Conservation (phyloP, 2,329 filamentous ascomycete species). For the Colletotrichum camelliae region DNA sequence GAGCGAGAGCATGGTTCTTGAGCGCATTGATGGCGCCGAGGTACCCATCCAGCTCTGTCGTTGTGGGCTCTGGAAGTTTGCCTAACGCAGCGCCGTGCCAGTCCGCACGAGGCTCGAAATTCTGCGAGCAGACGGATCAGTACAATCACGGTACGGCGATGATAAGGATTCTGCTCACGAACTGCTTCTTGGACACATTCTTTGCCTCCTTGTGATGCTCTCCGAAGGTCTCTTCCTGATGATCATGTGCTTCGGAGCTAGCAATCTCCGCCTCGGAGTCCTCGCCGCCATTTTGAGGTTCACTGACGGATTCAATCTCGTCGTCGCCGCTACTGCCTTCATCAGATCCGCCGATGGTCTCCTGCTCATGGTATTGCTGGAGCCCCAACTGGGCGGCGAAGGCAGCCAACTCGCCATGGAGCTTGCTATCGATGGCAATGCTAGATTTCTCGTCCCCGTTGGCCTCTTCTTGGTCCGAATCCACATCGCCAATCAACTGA, state of each 20-base stretch:
- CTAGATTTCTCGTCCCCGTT: neutral
- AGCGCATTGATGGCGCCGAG: conserved; percentile 52
- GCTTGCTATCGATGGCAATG: conserved; percentile 1
- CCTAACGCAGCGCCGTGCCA: conserved; percentile 57
- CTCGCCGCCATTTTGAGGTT: conserved; percentile 4
- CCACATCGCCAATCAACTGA: conserved; percentile 60
- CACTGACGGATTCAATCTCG: conserved; percentile 9
- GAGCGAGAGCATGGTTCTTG: conserved; percentile 72
- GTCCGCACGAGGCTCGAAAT: conserved; percentile 62
- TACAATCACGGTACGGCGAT: neutral
- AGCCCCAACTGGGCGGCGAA: conserved; percentile 22
- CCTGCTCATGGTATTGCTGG: conserved; percentile 5
- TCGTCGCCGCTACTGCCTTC: conserved; percentile 34
- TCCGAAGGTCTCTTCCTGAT: conserved; percentile 17
- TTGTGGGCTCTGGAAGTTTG: conserved; percentile 46
- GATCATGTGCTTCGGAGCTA: conserved; percentile 31
- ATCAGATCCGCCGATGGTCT: conserved; percentile 18
- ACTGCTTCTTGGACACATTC: conserved; percentile 48
- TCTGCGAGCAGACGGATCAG: conserved; percentile 37
- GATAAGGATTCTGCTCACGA: conserved; percentile 16
- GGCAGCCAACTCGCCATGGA: conserved; percentile 13
- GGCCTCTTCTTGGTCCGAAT: conserved; percentile 41
- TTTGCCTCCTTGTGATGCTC: neutral
- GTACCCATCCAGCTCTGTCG: conserved; percentile 51
- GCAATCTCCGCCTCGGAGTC: conserved; percentile 35